These are phyloP conservation scores for Komagataella pseudopastoris DNA, from an alignment of 805 yeast species.

Conservation along the genomic window DNA sequence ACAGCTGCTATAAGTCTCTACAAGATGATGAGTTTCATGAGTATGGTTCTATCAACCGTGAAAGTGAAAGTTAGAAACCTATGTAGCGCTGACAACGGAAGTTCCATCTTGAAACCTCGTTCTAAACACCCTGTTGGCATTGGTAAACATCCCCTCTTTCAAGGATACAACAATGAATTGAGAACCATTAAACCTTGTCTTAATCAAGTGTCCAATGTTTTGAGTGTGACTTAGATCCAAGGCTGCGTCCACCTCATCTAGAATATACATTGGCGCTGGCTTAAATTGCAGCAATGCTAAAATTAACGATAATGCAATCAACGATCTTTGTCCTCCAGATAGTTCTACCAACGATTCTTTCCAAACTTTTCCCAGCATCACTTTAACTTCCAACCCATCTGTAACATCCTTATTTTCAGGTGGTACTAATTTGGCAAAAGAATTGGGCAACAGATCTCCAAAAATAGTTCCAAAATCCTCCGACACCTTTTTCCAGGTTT, in stretches of 20 bases:
- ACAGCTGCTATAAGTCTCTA: slow-evolving; percentile 8
- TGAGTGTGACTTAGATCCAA: slow-evolving; percentile 94
- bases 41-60: neutral
- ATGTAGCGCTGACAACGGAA: slow-evolving; percentile 52
- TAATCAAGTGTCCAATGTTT: slow-evolving; percentile 91
- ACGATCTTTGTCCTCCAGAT: slow-evolving; percentile 94
- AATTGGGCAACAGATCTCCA: slow-evolving; percentile 76
- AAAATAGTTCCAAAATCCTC: slow-evolving; percentile 85
- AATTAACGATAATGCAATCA: slow-evolving; percentile 84
- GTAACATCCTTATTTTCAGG: slow-evolving; percentile 73
- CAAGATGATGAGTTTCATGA: neutral
- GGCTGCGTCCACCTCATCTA: slow-evolving; percentile 98
- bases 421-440: slow-evolving; percentile 81
- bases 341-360: slow-evolving; percentile 89
- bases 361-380: slow-evolving; percentile 87
- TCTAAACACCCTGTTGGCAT: slow-evolving; percentile 88
- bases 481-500: slow-evolving; percentile 80
- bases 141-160: slow-evolving; percentile 97
- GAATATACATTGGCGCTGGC: slow-evolving; percentile 97
- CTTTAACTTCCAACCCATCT: slow-evolving; percentile 82
- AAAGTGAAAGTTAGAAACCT: neutral
- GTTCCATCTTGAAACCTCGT: slow-evolving; percentile 96
- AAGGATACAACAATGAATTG: slow-evolving; percentile 94
- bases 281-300: slow-evolving; percentile 86
- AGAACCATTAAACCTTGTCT: slow-evolving; percentile 88